phyloP scores from a whole-genome alignment of 176 grass and related monocot species.

The Aegilops umbellulata region DNA sequence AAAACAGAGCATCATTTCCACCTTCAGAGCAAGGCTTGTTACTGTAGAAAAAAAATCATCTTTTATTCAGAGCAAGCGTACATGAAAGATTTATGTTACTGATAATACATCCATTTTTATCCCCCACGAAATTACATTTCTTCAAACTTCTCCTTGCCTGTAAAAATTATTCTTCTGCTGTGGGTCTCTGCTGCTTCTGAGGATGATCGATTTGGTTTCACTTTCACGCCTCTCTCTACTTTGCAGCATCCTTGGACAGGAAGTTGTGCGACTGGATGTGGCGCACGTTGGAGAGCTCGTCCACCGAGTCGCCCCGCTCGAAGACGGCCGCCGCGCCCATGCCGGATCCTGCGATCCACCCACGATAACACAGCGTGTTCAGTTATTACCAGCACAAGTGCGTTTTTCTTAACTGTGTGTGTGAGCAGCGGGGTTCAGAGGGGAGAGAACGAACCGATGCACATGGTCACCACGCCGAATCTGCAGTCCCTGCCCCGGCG shows the following conservation, averaged over 20 bases:
- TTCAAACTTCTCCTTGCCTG: not conserved
- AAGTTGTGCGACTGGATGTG: conserved; percentile 49
- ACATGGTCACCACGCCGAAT: conserved; percentile 90
- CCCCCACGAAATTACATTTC: not conserved
- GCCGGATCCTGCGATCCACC: conserved; percentile 54
- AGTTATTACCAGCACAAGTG: not conserved
- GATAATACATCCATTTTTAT: not conserved
- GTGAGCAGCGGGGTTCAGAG: not conserved
- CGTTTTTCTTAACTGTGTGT: not conserved
- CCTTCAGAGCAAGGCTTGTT: not conserved
- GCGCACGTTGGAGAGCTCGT: conserved; percentile 62
- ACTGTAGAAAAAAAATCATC: not conserved
- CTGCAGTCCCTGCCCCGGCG: conserved; percentile 90
- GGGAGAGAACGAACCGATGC: conserved; percentile 52
- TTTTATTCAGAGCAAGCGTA: conserved; percentile 9
- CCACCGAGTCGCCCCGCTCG: conserved; percentile 72
- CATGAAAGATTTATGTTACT: not conserved
- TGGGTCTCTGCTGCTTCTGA: not conserved
- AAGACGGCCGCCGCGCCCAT: conserved; percentile 97
- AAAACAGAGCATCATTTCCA: too few species aligned
- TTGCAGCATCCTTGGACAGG: conserved; percentile 50
- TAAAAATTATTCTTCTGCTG: not conserved
- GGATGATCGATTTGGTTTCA: not conserved
- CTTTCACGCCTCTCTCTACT: conserved; percentile 6
- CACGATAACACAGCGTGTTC: not conserved